These are phyloP conservation scores for Hordeum vulgare DNA, from an alignment of 176 grass and related monocot genomes.

Conservation along the genomic window MorexV3_pseudomolecules_assembly NC_058523.1:72034303-72034802, in stretches of 20 bases:
- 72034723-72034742: constrained; percentile 66
- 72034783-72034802: constrained; percentile 89
- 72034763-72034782: constrained; percentile 86
- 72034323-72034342: constrained; percentile 69
- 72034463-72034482: constrained; percentile 87
- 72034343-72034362: constrained; percentile 66
- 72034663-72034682: constrained; percentile 76
- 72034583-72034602: constrained; percentile 90
- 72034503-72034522: constrained; percentile 92
- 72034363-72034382: constrained; percentile 70
- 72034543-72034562: constrained; percentile 95
- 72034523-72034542: constrained; percentile 76
- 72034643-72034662: constrained; percentile 77
- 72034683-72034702: constrained; percentile 82
- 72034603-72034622: constrained; percentile 74
- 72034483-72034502: constrained; percentile 79
- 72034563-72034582: constrained; percentile 87
- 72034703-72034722: constrained; percentile 70
- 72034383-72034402: constrained; percentile 76
- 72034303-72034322: constrained; percentile 49
- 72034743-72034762: constrained; percentile 70
- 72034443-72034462: constrained; percentile 92
- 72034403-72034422: constrained; percentile 86
- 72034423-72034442: constrained; percentile 89
- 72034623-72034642: constrained; percentile 74